phyloP scores from a whole-genome alignment of 2,329 filamentous ascomycete genomes.

The Claviceps sp. region DNA sequence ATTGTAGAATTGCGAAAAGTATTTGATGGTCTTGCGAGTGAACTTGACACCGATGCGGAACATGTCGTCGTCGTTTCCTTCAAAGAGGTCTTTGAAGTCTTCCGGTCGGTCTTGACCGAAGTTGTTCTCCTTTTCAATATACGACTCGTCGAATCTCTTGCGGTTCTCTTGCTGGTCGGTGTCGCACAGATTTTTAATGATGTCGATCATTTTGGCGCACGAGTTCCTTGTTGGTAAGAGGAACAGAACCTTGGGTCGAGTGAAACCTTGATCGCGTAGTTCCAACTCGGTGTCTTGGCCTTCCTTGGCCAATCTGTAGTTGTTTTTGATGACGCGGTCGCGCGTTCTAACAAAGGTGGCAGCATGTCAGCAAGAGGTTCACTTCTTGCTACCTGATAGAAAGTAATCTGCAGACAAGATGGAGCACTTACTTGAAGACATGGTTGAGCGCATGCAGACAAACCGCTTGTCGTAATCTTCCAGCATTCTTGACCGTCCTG shows the following conservation, averaged over 20 bases:
- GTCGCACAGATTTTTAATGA: constrained; percentile 60
- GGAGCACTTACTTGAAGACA: constrained; percentile 56
- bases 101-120: constrained; percentile 64
- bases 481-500: constrained; percentile 55
- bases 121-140: constrained; percentile 49
- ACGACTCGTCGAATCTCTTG: constrained; percentile 80
- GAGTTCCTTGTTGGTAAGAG: constrained; percentile 80
- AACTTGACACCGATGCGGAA: constrained; percentile 95
- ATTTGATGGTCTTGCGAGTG: constrained; percentile 89
- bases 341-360: constrained; percentile 50
- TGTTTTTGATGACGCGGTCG: constrained; percentile 87
- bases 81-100: constrained; percentile 82
- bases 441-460: constrained; percentile 86
- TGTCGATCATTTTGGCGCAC: constrained; percentile 65
- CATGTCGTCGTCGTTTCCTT: constrained; percentile 93
- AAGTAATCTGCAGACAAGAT: background rate
- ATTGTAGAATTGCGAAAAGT: constrained; percentile 89
- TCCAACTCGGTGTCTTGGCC: constrained; percentile 53
- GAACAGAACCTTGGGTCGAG: constrained; percentile 83
- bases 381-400: no score
- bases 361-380: background rate
- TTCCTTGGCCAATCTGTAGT: constrained; percentile 59
- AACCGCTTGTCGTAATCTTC: constrained; percentile 54
- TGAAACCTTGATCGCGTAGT: constrained; percentile 87
- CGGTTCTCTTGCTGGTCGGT: constrained; percentile 92